Evolutionary conservation across 2,329 filamentous ascomycete species (phyloP).

Genomic region (Sporothrix mexicana): DNA sequence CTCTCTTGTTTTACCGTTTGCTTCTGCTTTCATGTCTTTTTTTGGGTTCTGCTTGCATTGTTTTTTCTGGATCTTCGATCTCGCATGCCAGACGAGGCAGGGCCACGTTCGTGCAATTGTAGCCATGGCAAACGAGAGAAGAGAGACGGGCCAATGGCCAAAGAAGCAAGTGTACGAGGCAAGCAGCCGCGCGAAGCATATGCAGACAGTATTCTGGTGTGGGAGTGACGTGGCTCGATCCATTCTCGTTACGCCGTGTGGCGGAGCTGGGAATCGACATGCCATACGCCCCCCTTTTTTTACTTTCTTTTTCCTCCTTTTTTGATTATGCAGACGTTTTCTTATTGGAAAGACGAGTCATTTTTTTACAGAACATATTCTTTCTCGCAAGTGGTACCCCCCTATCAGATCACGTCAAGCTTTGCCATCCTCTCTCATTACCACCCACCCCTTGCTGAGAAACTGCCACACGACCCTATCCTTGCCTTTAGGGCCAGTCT

Average conservation of each 20-base stretch:
- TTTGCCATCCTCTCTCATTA: background rate
- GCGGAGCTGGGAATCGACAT: conserved; percentile 23
- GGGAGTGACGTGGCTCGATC: background rate
- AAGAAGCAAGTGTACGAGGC: conserved; percentile 30
- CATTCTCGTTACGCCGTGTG: conserved; percentile 25
- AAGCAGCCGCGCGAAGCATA: conserved; percentile 25
- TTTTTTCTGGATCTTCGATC: conserved; percentile 7
- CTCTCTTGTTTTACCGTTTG: conserved; percentile 11
- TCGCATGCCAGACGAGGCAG: conserved; percentile 20
- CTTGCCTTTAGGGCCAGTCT: conserved; percentile 26
- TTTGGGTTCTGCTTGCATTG: background rate
- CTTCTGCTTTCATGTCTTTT: background rate
- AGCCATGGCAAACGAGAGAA: conserved; percentile 2
- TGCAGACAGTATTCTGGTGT: background rate
- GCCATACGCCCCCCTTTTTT: background rate
- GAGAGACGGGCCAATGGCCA: conserved; percentile 18
- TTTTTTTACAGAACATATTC: conserved; percentile 5
- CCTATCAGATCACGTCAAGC: background rate
- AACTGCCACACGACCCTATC: conserved; percentile 16
- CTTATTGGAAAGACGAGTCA: conserved; percentile 19
- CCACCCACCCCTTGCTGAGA: conserved; percentile 26
- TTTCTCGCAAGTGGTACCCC: conserved; percentile 3
- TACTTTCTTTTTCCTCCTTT: background rate
- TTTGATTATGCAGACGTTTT: background rate
- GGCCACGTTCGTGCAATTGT: conserved; percentile 24